phyloP scores from a whole-genome alignment of 495 filamentous ascomycete species.

The Hyaloscypha hepaticicola region DNA sequence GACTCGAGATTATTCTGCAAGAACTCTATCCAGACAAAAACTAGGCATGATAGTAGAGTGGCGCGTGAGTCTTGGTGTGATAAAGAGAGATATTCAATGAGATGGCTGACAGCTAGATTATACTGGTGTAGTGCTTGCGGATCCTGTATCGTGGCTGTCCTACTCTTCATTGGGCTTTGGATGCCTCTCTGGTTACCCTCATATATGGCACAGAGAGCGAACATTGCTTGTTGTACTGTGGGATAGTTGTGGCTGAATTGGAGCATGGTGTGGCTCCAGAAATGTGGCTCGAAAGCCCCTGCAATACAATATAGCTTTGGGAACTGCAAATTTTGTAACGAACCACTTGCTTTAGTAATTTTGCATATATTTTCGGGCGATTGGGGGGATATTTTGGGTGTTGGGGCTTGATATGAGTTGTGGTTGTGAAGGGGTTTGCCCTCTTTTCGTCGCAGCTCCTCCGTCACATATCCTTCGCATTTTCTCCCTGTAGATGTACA shows the following conservation, averaged over 20 bases:
- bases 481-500: conserved; percentile 29
- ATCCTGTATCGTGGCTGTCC: no score
- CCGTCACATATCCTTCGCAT: conserved; percentile 6
- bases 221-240: background rate
- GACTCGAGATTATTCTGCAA: conserved; percentile 1
- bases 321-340: no score
- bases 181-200: no score
- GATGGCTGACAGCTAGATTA: background rate
- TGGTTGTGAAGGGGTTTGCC: background rate
- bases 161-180: no score
- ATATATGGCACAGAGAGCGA: background rate
- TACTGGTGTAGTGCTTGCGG: no score
- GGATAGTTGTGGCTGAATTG: background rate
- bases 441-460: background rate
- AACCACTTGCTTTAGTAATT: no score
- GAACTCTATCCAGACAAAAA: background rate
- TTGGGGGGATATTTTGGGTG: no score
- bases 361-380: no score
- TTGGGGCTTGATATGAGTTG: no score
- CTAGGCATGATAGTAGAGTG: background rate
- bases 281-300: background rate
- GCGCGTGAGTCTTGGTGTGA: background rate
- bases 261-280: background rate
- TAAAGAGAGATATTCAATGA: background rate
- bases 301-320: background rate